These are phyloP conservation scores for Stachybotrys chlorohalonatus DNA, from an alignment of 2,329 filamentous ascomycete genomes.

Conservation along the genomic window DNA sequence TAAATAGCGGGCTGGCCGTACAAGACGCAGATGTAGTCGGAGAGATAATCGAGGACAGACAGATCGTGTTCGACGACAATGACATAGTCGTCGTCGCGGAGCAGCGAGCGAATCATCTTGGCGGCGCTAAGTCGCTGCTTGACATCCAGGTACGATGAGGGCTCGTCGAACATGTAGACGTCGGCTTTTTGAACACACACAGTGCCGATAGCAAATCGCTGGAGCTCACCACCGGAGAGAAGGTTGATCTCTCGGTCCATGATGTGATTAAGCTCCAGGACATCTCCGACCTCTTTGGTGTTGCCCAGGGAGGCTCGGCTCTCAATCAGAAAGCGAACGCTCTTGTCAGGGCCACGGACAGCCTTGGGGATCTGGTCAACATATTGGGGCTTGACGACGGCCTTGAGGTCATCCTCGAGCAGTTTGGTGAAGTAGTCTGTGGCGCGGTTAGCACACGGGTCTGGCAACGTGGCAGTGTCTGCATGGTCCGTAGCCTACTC, in stretches of 20 bases:
- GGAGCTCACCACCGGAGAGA: conserved; percentile 94
- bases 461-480: not conserved
- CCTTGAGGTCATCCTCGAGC: conserved; percentile 92
- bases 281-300: conserved; percentile 70
- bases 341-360: conserved; percentile 72
- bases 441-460: conserved; percentile 1
- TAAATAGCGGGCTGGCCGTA: conserved; percentile 95
- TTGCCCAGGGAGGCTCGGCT: conserved; percentile 70
- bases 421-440: conserved; percentile 96
- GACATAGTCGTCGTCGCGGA: conserved; percentile 85
- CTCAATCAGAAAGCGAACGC: conserved; percentile 70
- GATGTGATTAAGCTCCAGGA: conserved; percentile 81
- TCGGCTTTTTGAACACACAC: conserved; percentile 95
- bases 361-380: conserved; percentile 96
- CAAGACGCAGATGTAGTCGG: conserved; percentile 94
- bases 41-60: conserved; percentile 96
- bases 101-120: conserved; percentile 82
- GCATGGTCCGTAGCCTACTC: conserved; percentile 42
- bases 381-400: conserved; percentile 98
- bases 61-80: conserved; percentile 99
- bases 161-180: conserved; percentile 99
- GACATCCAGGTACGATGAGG: conserved; percentile 97
- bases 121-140: conserved; percentile 95
- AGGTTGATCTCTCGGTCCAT: conserved; percentile 83
- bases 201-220: conserved; percentile 93